Base-by-base conservation (phyloP, 2,329 filamentous ascomycete genomes). In the Fusarium sp. region DNA sequence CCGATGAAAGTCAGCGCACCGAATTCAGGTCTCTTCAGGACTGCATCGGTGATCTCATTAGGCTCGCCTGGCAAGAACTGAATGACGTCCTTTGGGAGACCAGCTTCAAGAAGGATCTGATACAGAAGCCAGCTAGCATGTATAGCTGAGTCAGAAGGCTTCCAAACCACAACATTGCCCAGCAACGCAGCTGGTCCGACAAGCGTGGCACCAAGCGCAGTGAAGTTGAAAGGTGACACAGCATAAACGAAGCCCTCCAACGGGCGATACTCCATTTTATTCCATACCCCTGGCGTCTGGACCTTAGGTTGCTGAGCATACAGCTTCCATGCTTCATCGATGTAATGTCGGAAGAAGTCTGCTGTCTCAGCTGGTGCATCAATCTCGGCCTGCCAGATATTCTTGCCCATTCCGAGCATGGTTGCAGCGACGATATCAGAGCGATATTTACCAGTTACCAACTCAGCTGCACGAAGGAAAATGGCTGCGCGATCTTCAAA, bases 101-200 rank as follows among this genome's bases (percentile, higher is more conserved):
- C 82, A 9, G 82, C 81, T 67, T 84, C 82, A 7, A 81, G 70
- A 11, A 84, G 72, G 45, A 84, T 84, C 63, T 83, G 77, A 55
- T 83, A 73, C 1, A 84, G 50, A 4, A 84, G 71, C 42, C 74
- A 77, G 18, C 79, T 82, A 17, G 82, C 59, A 49, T 81, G 79
- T 15, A 83, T 75, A 17, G 74, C 75, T 8, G 71, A 76, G 3
- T 79, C 78, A 3, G 81, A 80, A 13, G 82, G 82, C 71, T 84
- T 84, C 82, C 82, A 84, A 27, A 84, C 35, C 0, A 84, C 81
- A 1, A 84, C 82, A 35, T 84, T 84, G 4, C 83, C 83, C 61
- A 84, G 64, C 1, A 84, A 55, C 0, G 80, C 79, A 18, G 83
- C 81, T 1, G 74, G 79, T 7, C 77, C 78, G 14, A 83, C 71